A percentile compares a stretch with the other conserved stretches of the same genome.
Evolutionary conservation across 768 basidiomycete genomes (phyloP).

Genomic region (Tulasnella sp.): DNA sequence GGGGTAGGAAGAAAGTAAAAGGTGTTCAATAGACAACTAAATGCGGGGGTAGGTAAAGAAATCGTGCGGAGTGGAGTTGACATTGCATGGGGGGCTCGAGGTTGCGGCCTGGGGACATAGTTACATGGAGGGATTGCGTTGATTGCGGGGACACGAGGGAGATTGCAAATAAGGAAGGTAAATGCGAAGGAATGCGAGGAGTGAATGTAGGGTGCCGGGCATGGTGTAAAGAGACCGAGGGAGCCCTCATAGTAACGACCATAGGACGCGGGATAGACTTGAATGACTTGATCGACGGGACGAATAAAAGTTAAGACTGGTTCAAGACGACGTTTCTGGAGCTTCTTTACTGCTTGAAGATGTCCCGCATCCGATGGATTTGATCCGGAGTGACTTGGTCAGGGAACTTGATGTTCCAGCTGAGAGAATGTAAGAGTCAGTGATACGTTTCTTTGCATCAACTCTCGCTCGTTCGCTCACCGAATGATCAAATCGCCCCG

Average conservation of each 20-base stretch:
- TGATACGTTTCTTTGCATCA: neutral
- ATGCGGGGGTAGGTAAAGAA: no score
- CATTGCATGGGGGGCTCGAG: neutral
- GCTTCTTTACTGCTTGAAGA: conserved; percentile 15
- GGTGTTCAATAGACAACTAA: no score
- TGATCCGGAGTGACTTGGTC: conserved; percentile 31
- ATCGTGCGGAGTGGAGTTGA: no score
- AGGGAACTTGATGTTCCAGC: conserved; percentile 33
- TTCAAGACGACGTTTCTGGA: neutral
- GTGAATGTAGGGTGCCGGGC: no score
- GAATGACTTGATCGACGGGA: neutral
- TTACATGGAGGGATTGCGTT: neutral
- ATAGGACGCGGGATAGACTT: neutral
- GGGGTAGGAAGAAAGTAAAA: conserved; percentile 31
- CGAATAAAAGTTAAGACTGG: neutral
- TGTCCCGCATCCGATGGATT: conserved; percentile 30
- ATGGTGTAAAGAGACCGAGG: no score
- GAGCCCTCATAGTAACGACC: neutral
- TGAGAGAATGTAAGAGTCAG: neutral
- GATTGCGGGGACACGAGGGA: neutral
- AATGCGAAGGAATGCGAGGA: neutral
- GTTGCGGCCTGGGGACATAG: neutral
- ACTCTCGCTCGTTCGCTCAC: conserved; percentile 41
- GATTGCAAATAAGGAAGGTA: neutral
- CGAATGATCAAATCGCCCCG: conserved; percentile 63